Evolutionary conservation across 805 yeast genomes (phyloP), one percentile per base, ranked within the genome.

Genomic region (Grigorovia humatica): DNA sequence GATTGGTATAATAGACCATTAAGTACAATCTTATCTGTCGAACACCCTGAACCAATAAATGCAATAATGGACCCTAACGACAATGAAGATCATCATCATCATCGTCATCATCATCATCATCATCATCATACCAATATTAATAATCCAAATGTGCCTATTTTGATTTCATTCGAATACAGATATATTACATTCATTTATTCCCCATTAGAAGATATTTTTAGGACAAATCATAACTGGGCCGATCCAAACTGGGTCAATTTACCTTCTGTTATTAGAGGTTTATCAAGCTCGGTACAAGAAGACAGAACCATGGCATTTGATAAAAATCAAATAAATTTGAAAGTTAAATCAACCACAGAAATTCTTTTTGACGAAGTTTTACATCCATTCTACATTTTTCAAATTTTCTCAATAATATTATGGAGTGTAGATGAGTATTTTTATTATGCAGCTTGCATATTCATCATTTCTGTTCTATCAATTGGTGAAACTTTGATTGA

Each of bases 361-460:
- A 74, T 93, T 46, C 72, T 93, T 40, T 72, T 85, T 27, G 95
- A 88, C 61, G 99, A 93, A 66, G 88, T 89, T 0, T 70, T 93
- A 44, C 98, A 93, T 66, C 99, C 99, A 0, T 93, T 93, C 65
- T 93, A 93, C 66, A 78, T 95, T 44, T 93, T 93, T 66, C 99
- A 93, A 71, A 82, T 91, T 1, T 91, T 91, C 64, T 89, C 97
- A 2, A 85, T 93, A 51, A 70, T 90, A 35, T 72, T 93, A 46
- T 93, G 99, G 99, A 76, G 88, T 11, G 79, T 88, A 15, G 99
- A 93, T 67, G 84, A 86, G 59, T 93, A 95, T 68, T 86, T 83
- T 65, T 93, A 91, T 69, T 93, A 93, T 65, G 99, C 99, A 0
- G 75, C 80, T 18, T 95, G 99, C 68, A 93, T 93, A 54, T 83